Conservation (phyloP, 148 eudicot species). For the Chenopodium album region DNA sequence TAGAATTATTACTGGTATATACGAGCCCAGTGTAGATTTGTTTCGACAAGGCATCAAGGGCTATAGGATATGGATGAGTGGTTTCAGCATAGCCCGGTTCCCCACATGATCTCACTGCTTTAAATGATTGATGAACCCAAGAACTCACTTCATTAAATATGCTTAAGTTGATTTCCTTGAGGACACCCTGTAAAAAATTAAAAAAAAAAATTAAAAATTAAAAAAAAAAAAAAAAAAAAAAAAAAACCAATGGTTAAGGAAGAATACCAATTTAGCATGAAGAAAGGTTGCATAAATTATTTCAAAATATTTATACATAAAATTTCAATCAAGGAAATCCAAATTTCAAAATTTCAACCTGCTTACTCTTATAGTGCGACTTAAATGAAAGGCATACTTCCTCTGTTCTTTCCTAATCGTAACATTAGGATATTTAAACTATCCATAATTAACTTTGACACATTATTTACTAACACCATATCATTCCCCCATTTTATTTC, state of each 20-base stretch:
- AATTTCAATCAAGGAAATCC: neutral
- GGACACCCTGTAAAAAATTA: slow-evolving; percentile 53
- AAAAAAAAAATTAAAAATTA: neutral
- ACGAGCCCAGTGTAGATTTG: slow-evolving; percentile 68
- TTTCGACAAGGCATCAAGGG: slow-evolving; percentile 43
- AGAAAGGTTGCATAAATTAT: neutral
- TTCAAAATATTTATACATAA: neutral
- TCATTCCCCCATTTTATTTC: neutral
- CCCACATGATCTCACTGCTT: slow-evolving; percentile 47
- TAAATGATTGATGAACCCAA: slow-evolving; percentile 66
- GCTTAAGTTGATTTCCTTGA: slow-evolving; percentile 51
- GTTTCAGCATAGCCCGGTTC: slow-evolving; percentile 38
- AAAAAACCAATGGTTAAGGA: no score
- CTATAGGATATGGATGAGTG: slow-evolving; percentile 54
- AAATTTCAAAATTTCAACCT: neutral
- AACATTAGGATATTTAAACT: no score
- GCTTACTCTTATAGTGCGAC: neutral
- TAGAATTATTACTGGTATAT: slow-evolving; percentile 60
- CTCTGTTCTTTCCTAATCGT: no score
- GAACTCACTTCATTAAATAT: slow-evolving; percentile 53
- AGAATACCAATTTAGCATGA: no score
- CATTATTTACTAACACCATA: neutral
- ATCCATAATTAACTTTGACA: no score
- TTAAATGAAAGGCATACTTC: neutral
- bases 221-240: no score